Percentiles rank a stretch among this genome's conserved stretches.
phyloP scores from a whole-genome alignment of 2,329 filamentous ascomycete genomes.

The Chrysosporium keratinophilum region DNA sequence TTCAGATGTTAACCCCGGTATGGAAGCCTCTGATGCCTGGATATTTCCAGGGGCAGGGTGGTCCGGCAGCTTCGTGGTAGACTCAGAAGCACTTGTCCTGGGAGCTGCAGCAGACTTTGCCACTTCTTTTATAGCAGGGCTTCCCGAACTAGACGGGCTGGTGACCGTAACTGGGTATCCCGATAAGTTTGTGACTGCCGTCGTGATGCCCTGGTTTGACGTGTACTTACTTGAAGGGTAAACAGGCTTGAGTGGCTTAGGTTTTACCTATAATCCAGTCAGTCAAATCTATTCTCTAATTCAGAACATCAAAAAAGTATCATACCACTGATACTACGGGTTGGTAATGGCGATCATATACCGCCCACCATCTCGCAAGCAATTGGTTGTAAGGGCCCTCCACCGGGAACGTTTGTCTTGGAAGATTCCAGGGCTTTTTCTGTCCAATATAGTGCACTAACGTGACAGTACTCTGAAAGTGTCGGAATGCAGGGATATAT shows the following conservation, averaged over 20 bases:
- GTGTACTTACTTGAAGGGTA: background rate
- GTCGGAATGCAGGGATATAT: slow-evolving; percentile 86
- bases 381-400: slow-evolving; percentile 63
- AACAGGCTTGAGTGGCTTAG: background rate
- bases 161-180: background rate
- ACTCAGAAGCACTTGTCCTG: background rate
- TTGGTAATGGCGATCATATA: slow-evolving; percentile 79
- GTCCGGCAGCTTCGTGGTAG: background rate
- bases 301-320: background rate
- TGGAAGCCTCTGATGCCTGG: background rate
- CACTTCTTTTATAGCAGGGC: background rate
- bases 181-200: background rate
- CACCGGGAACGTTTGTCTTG: slow-evolving; percentile 27
- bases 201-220: background rate
- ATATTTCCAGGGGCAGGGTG: background rate
- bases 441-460: slow-evolving; percentile 91
- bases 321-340: slow-evolving; percentile 15
- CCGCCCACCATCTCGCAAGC: slow-evolving; percentile 81
- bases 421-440: slow-evolving; percentile 76
- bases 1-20: background rate
- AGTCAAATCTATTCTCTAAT: background rate
- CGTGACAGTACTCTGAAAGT: slow-evolving; percentile 82
- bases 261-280: background rate
- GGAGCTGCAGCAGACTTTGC: background rate
- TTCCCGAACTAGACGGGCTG: background rate